Base-by-base conservation (phyloP, 176 grass and related monocot genomes). In the Saccharum officinarum region DNA sequence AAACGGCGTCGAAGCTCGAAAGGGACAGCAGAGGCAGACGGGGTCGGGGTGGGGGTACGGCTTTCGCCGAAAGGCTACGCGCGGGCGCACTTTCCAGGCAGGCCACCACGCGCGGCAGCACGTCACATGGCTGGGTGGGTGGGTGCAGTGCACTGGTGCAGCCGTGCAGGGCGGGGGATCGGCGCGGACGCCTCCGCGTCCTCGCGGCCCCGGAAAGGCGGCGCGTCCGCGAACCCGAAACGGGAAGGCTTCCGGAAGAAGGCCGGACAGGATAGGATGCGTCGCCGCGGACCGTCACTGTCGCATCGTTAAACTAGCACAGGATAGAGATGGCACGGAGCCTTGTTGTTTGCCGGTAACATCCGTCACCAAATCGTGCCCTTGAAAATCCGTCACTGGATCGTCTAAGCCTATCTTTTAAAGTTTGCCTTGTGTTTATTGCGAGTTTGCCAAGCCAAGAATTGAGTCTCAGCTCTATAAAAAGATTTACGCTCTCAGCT, bases 31-130 rank as follows among this genome's bases (percentile, higher is more conserved):
- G 37, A 16, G n/a, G 23, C 28, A 14, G 62, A 34, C 23, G 71
- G 71, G 10, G 12, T 11, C n/a, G 14, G 22, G 7, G 11, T 4
- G 22, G 46, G 30, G 22, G 62, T 6, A 61, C 59, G 61, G 78
- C 83, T 72, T 90, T 82, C 72, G 78, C 83, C 83, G 88, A 77
- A 89, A 89, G 83, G 55, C 77, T 52, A 38, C 40, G 3, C 67
- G 54, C 8, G 16, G 44, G 46, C 15, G 66, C 65, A 10, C 79
- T 81, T 81, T 70, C 49, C 67, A 57, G 77, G 41, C 40, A n/a
- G 5, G 65, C 69, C 7, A 10, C 8, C 66, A 39, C 28, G 75
- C 23, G 36, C 50, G 34, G 36, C 50, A 17, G 47, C 52, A 4
- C 6, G 31, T 10, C 88, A 79, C 84, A 68, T 87, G 84, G 59